Evolutionary conservation across 1,284 basidiomycete genomes (phyloP), one percentile per base, ranked within the genome.

Genomic region (Hypsizygus ulmarius): DNA sequence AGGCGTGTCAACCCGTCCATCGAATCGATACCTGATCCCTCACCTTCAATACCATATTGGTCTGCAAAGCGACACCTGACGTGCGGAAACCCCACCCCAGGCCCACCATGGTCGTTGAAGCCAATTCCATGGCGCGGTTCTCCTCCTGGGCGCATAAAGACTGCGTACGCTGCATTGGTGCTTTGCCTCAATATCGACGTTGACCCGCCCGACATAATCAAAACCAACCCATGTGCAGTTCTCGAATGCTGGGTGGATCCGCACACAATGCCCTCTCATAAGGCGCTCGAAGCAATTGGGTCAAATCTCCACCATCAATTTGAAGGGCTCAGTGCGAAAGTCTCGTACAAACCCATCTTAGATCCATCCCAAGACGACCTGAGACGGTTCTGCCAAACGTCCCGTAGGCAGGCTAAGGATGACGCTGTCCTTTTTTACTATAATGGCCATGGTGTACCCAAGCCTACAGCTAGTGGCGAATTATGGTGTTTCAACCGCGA

Each of bases 231-330:
- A 1, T 97, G 93, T 62, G 94, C 96, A 0, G 87, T 90, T 43
- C 77, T 97, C 43, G 96, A 99, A 68, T 95, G 93, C 59, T 99
- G 96, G 96, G 90, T 98, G 36, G 96, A 99, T 69, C 96, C 96
- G 1, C 87, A 89, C 54, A 87, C 85, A 21, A 81, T 94, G 74
- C 90, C 87, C 16, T 87, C 87, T 1, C 82, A 88, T 52, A 96
- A 96, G 65, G 94, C 93, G 35, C 74, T 93, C 14, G 91, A 94
- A 61, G 85, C 89, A 36, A 93, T 95, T 54, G 92, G 93, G 7
- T 84, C 86, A 43, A 96, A 98, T 67, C 72, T 99, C 5, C 90
- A 95, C 61, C 90, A 93, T 58, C 97, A 99, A 65, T 99, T 97
- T 64, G 96, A 98, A 69, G 92, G 90, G 12, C 81, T 99, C 29